Evolutionary conservation across 2,329 filamentous ascomycete species (phyloP).

Genomic region (Immersiporthe knoxdaviesiana): DNA sequence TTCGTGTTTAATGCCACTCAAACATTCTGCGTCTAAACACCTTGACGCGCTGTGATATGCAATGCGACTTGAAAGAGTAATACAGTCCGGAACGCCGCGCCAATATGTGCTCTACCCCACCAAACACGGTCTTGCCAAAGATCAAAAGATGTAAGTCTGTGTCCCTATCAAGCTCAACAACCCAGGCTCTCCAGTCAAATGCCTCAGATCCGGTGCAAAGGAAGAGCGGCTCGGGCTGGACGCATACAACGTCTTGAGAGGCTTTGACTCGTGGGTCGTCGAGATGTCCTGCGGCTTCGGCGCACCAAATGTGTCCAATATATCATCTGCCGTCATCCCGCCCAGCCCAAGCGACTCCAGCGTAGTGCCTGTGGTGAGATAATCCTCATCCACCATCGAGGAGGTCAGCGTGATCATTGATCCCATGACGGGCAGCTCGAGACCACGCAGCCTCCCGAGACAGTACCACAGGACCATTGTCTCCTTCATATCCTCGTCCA

Average conservation of each 20-base stretch:
- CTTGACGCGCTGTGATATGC: not conserved
- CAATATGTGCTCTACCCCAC: not conserved
- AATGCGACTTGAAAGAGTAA: not conserved
- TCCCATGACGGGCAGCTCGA: conserved; percentile 14
- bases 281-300: not conserved
- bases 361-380: conserved; percentile 15
- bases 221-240: conserved; percentile 3
- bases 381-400: conserved; percentile 18
- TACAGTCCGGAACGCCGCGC: not conserved
- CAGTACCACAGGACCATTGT: conserved; percentile 21
- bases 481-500: conserved; percentile 23
- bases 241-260: not conserved
- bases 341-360: conserved; percentile 13
- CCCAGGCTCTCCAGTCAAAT: conserved; percentile 1
- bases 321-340: conserved; percentile 2
- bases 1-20: not conserved
- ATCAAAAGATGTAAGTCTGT: conserved; percentile 3
- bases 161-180: conserved; percentile 9
- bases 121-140: no score
- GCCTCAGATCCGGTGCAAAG: conserved; percentile 8
- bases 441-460: conserved; percentile 8
- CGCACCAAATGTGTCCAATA: conserved; percentile 5
- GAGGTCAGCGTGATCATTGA: conserved; percentile 19
- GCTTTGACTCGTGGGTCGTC: not conserved
- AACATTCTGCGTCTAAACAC: not conserved